Evolutionary conservation across 169 alveolate species (phyloP).

Genomic region (Eimeria acervulina): DNA sequence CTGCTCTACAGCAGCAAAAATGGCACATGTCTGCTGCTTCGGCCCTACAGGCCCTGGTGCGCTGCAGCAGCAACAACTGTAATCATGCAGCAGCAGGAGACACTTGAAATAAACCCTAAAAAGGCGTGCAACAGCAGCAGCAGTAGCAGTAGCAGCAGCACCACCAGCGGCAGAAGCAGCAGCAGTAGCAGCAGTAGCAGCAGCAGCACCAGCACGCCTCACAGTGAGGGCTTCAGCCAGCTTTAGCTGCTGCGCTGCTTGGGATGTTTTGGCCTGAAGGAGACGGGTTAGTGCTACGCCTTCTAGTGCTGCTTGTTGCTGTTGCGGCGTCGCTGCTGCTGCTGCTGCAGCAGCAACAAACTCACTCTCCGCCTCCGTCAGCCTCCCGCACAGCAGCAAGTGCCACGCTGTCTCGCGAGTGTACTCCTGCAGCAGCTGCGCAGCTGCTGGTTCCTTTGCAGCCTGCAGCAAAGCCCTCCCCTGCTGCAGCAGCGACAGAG

Average conservation of each 20-base stretch:
- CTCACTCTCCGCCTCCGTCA: not conserved
- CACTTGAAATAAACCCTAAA: too few species aligned
- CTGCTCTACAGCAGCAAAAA: not conserved
- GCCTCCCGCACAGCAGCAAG: conserved; percentile 54
- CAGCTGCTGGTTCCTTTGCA: not conserved
- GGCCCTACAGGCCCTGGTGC: not conserved
- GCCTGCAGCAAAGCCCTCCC: not conserved
- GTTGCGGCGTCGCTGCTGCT: conserved; percentile 41
- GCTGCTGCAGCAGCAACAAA: conserved; percentile 10
- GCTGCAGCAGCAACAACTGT: not conserved
- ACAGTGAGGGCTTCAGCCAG: not conserved
- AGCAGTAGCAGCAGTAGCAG: not conserved
- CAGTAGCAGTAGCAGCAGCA: not conserved
- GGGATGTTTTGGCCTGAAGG: not conserved
- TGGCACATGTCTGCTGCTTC: not conserved
- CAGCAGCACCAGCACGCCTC: not conserved
- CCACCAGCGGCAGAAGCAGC: not conserved
- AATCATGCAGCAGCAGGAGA: not conserved
- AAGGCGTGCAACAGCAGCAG: not conserved
- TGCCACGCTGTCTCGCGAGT: conserved; percentile 12
- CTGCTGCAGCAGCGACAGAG: not conserved
- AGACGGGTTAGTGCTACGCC: not conserved
- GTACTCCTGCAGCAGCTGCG: not conserved
- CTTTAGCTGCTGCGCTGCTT: conserved; percentile 16
- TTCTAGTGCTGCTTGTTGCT: conserved; percentile 44